Evolutionary conservation across 768 basidiomycete species (phyloP), one percentile per base, ranked within the genome.

Genomic region (Cyclocybe aegerita): DNA sequence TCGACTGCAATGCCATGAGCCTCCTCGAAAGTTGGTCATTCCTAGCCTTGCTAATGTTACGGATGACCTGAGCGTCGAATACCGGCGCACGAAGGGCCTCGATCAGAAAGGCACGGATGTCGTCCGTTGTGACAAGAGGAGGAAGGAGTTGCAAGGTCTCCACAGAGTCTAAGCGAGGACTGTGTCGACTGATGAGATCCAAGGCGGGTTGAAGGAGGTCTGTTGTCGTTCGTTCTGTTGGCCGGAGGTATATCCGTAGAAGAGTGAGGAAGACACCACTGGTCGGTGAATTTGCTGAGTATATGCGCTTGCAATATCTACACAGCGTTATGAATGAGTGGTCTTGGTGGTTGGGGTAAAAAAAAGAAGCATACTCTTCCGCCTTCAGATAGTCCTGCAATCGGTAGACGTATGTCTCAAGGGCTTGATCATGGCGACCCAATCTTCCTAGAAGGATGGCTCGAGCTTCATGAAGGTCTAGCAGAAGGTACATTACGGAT

Each of bases 391-490:
- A 93, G 61, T 95, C 88, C 35, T 85, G 79, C 31, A 98, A 74
- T 33, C 85, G 82, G 62, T 98, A 88, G 5, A 95, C 93, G 64
- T 98, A 99, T 10, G 96, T 79, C 62, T 95, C 92, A n/a, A 98
- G 79, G 0, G 96, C 94, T 53, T 87, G 91, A 54, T 97, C 93
- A 54, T 98, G 96, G 47, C 91, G 83, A 1, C 90, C 93, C 53
- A 98, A 76, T 39, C 89, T 80, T 8, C 97, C 97, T 8, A 98
- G 73, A 6, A 99, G 77, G 51, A 98, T 85, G 0, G 97, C 97
- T 37, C 93, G 85, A 11, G 91, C 93, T 67, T 98, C 93, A 52
- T 82, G 93, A 35, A 97, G 75, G 59, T 93, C 93, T 94, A 58
- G 10, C 10, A 4, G 32, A 6, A 41, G 9, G 44, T 46, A 14